phyloP scores from a whole-genome alignment of 2,329 filamentous ascomycete genomes.

The Botryotinia globosa region DNA sequence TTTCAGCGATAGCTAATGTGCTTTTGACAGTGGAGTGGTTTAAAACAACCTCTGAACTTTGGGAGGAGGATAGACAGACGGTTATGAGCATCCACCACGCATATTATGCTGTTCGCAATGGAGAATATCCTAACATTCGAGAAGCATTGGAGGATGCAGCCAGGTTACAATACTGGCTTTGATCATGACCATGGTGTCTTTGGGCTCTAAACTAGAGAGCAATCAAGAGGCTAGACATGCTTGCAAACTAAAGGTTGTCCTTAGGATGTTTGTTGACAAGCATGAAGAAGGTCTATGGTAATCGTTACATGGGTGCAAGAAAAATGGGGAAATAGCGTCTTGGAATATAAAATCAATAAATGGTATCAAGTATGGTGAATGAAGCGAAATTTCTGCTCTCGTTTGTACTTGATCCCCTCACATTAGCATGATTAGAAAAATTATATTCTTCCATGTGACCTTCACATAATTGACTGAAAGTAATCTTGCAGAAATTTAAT shows the following conservation, averaged over 20 bases:
- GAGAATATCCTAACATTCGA: neutral
- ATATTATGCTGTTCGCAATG: neutral
- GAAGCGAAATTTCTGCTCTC: neutral
- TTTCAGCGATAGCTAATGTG: neutral
- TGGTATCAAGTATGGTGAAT: neutral
- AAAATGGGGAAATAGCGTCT: neutral
- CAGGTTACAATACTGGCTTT: too few relatives aligned
- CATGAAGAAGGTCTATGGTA: neutral
- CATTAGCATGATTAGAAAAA: neutral
- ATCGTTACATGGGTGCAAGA: neutral
- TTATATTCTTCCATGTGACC: neutral
- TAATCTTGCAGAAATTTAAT: neutral
- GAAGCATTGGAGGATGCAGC: too few relatives aligned
- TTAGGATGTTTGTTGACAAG: neutral
- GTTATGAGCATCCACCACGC: neutral
- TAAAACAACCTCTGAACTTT: too few relatives aligned
- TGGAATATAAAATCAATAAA: neutral
- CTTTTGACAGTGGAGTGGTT: neutral
- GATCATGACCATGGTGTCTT: neutral
- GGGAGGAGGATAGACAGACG: neutral
- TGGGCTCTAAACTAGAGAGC: too few relatives aligned
- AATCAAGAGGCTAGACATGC: neutral
- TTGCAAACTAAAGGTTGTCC: neutral
- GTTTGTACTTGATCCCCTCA: neutral
- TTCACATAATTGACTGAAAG: neutral